Evolutionary conservation across 2,329 filamentous ascomycete species (phyloP), one percentile per base, ranked within the genome.

Genomic region (Talaromyces islandicus): DNA sequence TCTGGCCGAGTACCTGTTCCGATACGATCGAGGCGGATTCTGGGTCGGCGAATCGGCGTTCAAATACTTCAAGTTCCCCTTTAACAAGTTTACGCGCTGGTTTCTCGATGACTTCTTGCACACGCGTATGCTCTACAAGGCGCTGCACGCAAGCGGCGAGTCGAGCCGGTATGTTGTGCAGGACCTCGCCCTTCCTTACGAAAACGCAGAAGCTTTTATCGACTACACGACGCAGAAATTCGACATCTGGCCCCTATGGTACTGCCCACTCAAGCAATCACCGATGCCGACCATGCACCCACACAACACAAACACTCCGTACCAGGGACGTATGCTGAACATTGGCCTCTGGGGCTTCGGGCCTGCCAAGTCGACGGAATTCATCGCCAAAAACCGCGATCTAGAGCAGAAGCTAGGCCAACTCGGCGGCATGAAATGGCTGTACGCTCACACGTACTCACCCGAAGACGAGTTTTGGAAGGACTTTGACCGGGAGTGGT

Each of bases 381-480:
- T 92, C 68, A 79, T 92, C 1, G 71, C 75, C 43, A 84, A 85
- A 66, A 95, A 95, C 74, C 83, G 88, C 32, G 81, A 80, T 50
- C 80, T 95, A 21, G 91, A 95, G 76, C 75, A 78, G 21, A 88
- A 88, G 69, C 83, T 92, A 4, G 78, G 79, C 54, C 80, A 85
- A 64, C 81, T 94, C 0, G 86, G 87, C 53, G 91, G 91, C 2
- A 85, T 89, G 78, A 95, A 95, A 77, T 94, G 90, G 88, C 78
- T 95, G 12, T 95, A 96, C 73, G 90, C 91, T 2, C 89, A 93
- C 68, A 88, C 90, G 0, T 95, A 92, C 76, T 94, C 94, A 72
- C 81, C 83, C n/a, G 83, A 89, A 61, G 68, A 75, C 4, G 76
- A 79, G 60, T 79, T 79, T 64, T 79, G 77, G 77, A 57, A 64